Evolutionary conservation across 306 rosid genomes (phyloP).

Genomic region (Castanea crenata): DNA sequence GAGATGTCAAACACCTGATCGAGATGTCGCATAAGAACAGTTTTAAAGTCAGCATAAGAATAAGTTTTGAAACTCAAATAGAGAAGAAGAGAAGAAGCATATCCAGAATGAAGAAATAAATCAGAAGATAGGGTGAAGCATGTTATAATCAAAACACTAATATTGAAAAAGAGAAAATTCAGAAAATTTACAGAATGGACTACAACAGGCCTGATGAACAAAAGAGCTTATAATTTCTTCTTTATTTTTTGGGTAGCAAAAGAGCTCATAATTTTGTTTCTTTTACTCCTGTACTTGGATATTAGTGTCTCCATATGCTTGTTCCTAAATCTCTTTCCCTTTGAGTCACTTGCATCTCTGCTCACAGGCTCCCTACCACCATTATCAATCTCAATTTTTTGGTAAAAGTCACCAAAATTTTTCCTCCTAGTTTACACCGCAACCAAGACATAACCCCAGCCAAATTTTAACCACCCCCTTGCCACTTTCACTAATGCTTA

Average conservation of each 20-base stretch:
- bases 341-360: background rate
- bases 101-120: background rate
- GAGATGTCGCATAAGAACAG: constrained; percentile 12
- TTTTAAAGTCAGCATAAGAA: background rate
- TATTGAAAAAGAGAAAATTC: background rate
- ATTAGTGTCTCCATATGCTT: background rate
- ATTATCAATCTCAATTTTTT: background rate
- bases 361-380: background rate
- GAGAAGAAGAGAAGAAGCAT: background rate
- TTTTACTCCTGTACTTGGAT: background rate
- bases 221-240: background rate
- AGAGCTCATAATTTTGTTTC: background rate
- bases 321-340: background rate
- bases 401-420: background rate
- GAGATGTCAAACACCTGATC: constrained; percentile 84
- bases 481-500: background rate
- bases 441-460: background rate
- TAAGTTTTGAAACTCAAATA: background rate
- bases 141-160: background rate
- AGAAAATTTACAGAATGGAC: background rate
- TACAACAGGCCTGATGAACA: background rate
- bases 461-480: background rate
- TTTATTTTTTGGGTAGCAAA: background rate
- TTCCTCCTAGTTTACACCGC: background rate
- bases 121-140: background rate